phyloP scores from a whole-genome alignment of 2,329 filamentous ascomycete species.

The Cytospora leucostoma region DNA sequence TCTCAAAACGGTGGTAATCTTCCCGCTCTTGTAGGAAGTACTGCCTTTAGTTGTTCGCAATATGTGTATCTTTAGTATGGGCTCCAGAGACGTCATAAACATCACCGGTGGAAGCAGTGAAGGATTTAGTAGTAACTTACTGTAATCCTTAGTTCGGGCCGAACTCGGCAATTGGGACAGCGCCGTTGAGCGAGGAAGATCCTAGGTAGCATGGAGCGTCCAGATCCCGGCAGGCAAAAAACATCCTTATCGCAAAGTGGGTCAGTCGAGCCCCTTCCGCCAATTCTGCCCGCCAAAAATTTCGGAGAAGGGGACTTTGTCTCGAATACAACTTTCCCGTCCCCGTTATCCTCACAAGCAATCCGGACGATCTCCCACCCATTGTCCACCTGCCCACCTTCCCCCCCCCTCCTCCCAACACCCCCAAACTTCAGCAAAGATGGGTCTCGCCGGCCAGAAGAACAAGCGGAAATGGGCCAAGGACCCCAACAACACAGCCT shows the following conservation, averaged over 20 bases:
- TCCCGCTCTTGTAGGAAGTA: no score
- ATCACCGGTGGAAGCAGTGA: neutral
- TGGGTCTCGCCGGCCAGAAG: constrained; percentile 70
- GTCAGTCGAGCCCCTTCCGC: neutral
- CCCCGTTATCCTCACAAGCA: neutral
- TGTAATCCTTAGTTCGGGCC: constrained; percentile 14
- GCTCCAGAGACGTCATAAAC: neutral
- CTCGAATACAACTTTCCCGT: neutral
- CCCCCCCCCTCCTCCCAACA: neutral
- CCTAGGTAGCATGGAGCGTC: neutral
- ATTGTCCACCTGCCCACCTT: no score
- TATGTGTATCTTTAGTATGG: no score
- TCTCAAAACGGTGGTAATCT: neutral
- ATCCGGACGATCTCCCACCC: neutral
- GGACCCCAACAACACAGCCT: constrained; percentile 95
- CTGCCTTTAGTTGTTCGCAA: no score
- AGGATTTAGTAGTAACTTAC: neutral
- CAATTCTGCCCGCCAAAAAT: constrained; percentile 25
- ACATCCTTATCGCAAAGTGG: neutral
- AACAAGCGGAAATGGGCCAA: constrained; percentile 73
- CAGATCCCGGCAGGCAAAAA: neutral
- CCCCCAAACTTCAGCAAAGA: constrained; percentile 37
- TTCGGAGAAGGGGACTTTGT: constrained; percentile 17
- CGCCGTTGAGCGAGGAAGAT: neutral
- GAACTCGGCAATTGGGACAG: constrained; percentile 3